Evolutionary conservation across 441 rosid species (phyloP), one percentile per base, ranked within the genome.

Genomic region (Breynia disticha): DNA sequence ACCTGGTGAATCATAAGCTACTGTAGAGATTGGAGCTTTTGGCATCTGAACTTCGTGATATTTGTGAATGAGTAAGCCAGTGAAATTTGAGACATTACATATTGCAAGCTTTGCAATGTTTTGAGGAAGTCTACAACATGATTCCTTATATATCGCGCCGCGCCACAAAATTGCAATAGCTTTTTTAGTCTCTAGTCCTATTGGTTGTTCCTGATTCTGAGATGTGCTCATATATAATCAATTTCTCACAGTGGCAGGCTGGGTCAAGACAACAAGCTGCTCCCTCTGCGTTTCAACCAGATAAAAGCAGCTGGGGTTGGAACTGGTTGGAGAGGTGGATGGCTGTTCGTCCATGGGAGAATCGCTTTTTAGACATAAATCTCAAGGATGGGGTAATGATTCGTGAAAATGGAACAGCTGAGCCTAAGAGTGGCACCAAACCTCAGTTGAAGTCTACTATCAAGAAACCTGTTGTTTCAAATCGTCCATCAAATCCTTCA

Each of bases 271-370:
- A 76, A 75, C 73, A 75, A 76, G 79, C 77, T 57, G 75, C 62
- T 12, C 80, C 79, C 52, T 64, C 80, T 46, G 87, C 81, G 19
- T 94, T 89, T 72, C 80, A 83, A 72, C 96, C 97, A 19, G 97
- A 94, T 75, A 87, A 87, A 78, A 84, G 79, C 84, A 85, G 86
- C 71, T 94, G 99, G 99, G 99, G 99, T 48, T 94, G 97, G 99
- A 87, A 89, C 71, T 94, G 99, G 99, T 55, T 94, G 74, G 99
- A 94, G 76, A 79, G 99, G 76, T 94, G 99, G 99, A 93, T 93
- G 99, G 99, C 99, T 57, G 99, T 93, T 62, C 96, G 99, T 17
- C 99, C 99, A 51, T 89, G 99, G 99, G 99, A 94, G 77, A 94
- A 87, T 24, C 87, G 99, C 67, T 84, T 89, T 77, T 94, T 89